Evolutionary conservation across 2,329 filamentous ascomycete species (phyloP).

Genomic region (Sarocladiaceae sp.): DNA sequence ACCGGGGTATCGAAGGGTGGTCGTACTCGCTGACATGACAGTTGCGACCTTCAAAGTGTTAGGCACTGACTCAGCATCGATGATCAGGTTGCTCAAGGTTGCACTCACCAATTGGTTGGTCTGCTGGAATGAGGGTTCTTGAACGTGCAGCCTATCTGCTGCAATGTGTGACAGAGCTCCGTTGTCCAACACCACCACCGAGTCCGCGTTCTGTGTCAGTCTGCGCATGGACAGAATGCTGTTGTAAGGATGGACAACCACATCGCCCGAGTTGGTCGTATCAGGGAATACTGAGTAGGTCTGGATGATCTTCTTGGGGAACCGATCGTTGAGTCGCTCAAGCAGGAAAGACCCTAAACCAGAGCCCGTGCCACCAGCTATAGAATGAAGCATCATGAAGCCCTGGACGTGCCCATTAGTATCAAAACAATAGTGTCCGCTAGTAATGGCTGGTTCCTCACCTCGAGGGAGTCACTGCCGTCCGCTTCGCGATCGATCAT

Average conservation of each 20-base stretch:
- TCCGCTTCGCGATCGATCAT: conserved; percentile 99
- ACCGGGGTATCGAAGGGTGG: conserved; percentile 89
- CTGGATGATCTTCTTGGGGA: conserved; percentile 98
- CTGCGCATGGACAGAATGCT: conserved; percentile 87
- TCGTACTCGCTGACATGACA: conserved; percentile 97
- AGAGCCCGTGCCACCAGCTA: conserved; percentile 92
- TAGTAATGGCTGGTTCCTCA: conserved; percentile 24
- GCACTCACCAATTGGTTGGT: conserved; percentile 79
- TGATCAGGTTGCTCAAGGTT: too few species aligned
- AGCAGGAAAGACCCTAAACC: conserved; percentile 93
- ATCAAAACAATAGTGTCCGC: background rate
- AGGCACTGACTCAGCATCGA: conserved; percentile 10
- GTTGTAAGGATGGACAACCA: conserved; percentile 98
- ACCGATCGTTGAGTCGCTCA: conserved; percentile 91
- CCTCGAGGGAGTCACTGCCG: conserved; percentile 93
- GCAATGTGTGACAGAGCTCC: conserved; percentile 90
- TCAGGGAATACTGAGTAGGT: conserved; percentile 99
- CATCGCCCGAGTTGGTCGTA: conserved; percentile 77
- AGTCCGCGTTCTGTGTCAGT: conserved; percentile 92
- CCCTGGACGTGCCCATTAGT: conserved; percentile 48
- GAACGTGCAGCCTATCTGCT: conserved; percentile 87
- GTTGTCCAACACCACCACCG: conserved; percentile 94
- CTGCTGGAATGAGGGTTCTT: conserved; percentile 93
- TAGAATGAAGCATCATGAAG: conserved; percentile 98
- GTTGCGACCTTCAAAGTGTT: conserved; percentile 85